Evolutionary conservation across 805 yeast genomes (phyloP).

Genomic region (Yarrowia sp.): DNA sequence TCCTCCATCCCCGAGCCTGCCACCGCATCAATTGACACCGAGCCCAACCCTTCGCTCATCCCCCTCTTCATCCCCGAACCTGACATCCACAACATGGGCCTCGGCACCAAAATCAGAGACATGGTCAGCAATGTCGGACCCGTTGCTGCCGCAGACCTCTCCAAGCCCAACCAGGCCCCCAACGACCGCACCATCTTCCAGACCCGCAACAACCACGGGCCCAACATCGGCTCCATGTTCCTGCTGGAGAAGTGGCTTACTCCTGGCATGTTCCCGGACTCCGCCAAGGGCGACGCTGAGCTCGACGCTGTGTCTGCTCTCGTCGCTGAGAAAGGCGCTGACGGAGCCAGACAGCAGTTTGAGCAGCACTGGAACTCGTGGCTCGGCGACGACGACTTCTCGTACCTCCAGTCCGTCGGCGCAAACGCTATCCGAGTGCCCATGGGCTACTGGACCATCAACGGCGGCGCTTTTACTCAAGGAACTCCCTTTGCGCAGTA

Average conservation of each 20-base stretch:
- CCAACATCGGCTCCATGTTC: conserved; percentile 79
- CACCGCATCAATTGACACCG: conserved; percentile 20
- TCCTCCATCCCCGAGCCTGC: not conserved
- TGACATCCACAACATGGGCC: conserved; percentile 4
- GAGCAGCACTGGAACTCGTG: conserved; percentile 67
- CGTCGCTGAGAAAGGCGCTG: conserved; percentile 50
- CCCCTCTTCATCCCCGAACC: not conserved
- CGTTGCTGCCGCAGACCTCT: conserved; percentile 22
- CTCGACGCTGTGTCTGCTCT: conserved; percentile 62
- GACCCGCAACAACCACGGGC: conserved; percentile 63
- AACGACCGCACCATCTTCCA: conserved; percentile 38
- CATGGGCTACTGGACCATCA: conserved; percentile 87
- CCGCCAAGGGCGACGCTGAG: conserved; percentile 57
- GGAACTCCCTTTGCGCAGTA: conserved; percentile 62
- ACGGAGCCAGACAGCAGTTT: conserved; percentile 50
- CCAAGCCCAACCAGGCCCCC: conserved; percentile 37
- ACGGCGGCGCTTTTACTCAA: conserved; percentile 54
- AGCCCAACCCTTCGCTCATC: conserved; percentile 14
- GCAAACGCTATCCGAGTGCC: conserved; percentile 86
- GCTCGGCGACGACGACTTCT: conserved; percentile 71
- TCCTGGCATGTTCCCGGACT: conserved; percentile 50
- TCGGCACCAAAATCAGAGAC: conserved; percentile 9
- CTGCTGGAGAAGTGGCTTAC: conserved; percentile 69
- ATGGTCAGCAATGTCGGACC: conserved; percentile 21
- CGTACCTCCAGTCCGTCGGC: conserved; percentile 62